Conservation (phyloP, 75 land plant genomes). For the Pseudotsuga menziesii region DNA sequence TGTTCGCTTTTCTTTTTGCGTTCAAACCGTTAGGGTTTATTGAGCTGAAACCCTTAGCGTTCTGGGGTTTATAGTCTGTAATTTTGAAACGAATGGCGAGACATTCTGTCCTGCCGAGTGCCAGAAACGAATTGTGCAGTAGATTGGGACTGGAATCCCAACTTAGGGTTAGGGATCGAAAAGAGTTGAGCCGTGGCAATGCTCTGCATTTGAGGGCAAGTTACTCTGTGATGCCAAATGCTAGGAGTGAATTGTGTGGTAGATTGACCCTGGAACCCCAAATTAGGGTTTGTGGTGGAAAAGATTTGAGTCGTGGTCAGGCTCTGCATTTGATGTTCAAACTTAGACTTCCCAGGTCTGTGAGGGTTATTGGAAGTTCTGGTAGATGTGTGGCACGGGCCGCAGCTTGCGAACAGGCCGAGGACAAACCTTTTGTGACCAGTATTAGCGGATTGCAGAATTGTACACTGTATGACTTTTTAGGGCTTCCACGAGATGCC, state of each 20-base stretch:
- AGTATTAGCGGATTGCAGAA: neutral
- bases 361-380: neutral
- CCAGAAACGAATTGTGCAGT: neutral
- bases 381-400: neutral
- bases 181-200: neutral
- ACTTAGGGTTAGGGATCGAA: neutral
- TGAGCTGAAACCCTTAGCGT: neutral
- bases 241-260: neutral
- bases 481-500: constrained; percentile 7
- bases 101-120: neutral
- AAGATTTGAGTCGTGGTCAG: neutral
- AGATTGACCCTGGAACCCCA: neutral
- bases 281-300: neutral
- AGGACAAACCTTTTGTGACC: neutral
- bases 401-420: neutral
- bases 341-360: too few species aligned
- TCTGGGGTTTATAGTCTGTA: neutral
- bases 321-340: neutral
- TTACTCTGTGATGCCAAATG: neutral
- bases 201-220: neutral
- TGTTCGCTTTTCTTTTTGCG: neutral
- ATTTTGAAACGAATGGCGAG: neutral
- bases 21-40: neutral
- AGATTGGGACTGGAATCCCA: neutral
- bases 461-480: constrained; percentile 3